phyloP scores from a whole-genome alignment of 2,329 filamentous ascomycete species.

The Trichophyton mentagrophytes region DNA sequence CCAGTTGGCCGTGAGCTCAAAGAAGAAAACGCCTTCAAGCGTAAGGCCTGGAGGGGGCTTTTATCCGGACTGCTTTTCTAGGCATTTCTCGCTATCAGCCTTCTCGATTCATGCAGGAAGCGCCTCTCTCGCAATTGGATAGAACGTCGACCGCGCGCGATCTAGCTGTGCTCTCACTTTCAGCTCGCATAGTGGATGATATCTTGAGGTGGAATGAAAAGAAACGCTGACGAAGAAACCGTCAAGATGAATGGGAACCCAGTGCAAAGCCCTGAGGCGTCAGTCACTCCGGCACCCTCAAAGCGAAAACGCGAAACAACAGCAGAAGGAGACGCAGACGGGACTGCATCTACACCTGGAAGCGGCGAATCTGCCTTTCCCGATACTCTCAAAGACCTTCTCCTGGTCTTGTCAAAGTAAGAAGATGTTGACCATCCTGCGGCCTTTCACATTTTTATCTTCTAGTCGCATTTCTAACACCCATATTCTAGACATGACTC shows the following conservation, averaged over 20 bases:
- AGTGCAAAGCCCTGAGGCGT: constrained; percentile 16
- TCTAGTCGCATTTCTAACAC: constrained; percentile 7
- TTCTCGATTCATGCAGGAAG: neutral
- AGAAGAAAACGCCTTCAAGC: neutral
- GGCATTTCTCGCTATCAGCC: neutral
- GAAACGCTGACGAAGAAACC: constrained; percentile 20
- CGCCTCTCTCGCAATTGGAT: neutral
- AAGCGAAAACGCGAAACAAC: constrained; percentile 31
- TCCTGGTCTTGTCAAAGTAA: constrained; percentile 24
- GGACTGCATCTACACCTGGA: constrained; percentile 13
- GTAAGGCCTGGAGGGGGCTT: neutral
- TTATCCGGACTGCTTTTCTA: too few relatives aligned
- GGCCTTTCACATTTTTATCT: neutral
- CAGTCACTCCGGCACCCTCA: constrained; percentile 24
- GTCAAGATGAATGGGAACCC: constrained; percentile 23
- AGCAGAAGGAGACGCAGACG: constrained; percentile 6
- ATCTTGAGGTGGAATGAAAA: constrained; percentile 15
- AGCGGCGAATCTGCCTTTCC: constrained; percentile 22
- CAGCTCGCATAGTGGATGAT: neutral
- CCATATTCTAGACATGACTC: constrained; percentile 29
- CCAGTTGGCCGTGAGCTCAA: neutral
- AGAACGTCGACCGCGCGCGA: neutral
- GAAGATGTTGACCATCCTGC: constrained; percentile 7
- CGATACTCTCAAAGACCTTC: constrained; percentile 25
- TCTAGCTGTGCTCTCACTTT: neutral